Percentiles rank a stretch among this genome's conserved stretches.
Conservation (phyloP, 345 rosid species). For the Excoecaria cochinchinensis region DNA sequence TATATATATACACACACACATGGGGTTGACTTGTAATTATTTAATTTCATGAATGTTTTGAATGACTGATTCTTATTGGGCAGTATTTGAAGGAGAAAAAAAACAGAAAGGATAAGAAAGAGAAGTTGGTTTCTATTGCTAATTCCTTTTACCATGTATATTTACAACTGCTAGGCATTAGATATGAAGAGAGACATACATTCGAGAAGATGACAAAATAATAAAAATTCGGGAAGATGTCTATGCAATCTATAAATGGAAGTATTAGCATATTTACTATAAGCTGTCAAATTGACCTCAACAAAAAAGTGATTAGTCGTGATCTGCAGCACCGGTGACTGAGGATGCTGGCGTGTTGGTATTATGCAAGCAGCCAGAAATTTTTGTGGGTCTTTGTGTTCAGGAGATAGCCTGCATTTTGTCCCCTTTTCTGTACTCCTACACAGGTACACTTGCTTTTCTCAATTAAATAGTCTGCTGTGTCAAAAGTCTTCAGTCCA, state of each 20-base stretch:
- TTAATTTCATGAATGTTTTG: not conserved
- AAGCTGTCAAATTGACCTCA: slow-evolving; percentile 10
- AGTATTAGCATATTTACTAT: too few relatives aligned
- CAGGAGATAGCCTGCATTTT: slow-evolving; percentile 81
- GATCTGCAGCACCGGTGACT: not conserved
- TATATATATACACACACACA: not conserved
- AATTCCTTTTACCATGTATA: not conserved
- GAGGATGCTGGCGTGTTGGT: not conserved
- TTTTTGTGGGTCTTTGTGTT: slow-evolving; percentile 81
- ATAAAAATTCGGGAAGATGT: not conserved
- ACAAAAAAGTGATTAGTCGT: slow-evolving; percentile 2
- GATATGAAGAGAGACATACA: not conserved
- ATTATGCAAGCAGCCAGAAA: slow-evolving; percentile 88
- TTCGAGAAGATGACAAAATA: not conserved
- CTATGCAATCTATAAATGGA: not conserved
- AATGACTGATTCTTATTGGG: not conserved
- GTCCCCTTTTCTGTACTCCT: slow-evolving; percentile 77
- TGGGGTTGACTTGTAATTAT: not conserved
- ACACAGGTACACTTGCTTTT: slow-evolving; percentile 80
- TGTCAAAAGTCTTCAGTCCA: slow-evolving; percentile 54
- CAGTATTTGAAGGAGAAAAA: not conserved
- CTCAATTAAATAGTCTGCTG: slow-evolving; percentile 79
- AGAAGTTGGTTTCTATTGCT: not conserved
- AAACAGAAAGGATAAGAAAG: not conserved
- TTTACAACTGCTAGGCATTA: slow-evolving; percentile 8